phyloP scores from a whole-genome alignment of 2,329 filamentous ascomycete species.

The Cordyceps cateniannulata region DNA sequence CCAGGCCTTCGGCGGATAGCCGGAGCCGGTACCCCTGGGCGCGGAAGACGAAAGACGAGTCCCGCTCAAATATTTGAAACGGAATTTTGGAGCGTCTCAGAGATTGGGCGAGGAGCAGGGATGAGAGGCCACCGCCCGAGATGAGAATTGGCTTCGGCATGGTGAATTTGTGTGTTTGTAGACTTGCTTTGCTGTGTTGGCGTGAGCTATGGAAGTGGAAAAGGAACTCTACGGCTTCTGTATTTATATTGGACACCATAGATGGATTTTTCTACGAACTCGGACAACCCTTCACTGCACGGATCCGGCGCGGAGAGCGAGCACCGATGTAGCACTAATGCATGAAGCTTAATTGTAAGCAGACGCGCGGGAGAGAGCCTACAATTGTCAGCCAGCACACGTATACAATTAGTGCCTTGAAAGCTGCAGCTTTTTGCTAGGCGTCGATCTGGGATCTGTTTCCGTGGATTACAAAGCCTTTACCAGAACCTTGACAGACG shows the following conservation, averaged over 20 bases:
- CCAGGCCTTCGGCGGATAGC: constrained; percentile 48
- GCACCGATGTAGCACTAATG: neutral
- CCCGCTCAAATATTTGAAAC: constrained; percentile 52
- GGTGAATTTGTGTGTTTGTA: neutral
- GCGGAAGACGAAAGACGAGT: constrained; percentile 43
- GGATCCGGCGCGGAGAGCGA: neutral
- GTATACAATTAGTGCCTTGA: neutral
- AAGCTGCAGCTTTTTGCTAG: neutral
- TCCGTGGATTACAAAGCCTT: neutral
- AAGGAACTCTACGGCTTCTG: neutral
- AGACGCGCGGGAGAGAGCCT: neutral
- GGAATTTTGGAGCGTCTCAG: constrained; percentile 36
- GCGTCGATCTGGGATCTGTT: neutral
- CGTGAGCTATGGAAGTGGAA: neutral
- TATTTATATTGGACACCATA: too few relatives aligned
- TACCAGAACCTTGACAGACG: neutral
- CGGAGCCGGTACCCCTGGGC: constrained; percentile 58
- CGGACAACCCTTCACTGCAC: neutral
- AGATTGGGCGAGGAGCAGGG: constrained; percentile 37
- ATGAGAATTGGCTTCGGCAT: constrained; percentile 30
- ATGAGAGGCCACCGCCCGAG: constrained; percentile 37
- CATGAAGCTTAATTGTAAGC: constrained; percentile 5
- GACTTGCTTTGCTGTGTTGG: neutral
- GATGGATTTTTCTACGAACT: neutral
- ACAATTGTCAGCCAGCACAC: neutral